Conservation (phyloP, 2,329 filamentous ascomycete genomes). For the Hymenoscyphus fraxineus region DNA sequence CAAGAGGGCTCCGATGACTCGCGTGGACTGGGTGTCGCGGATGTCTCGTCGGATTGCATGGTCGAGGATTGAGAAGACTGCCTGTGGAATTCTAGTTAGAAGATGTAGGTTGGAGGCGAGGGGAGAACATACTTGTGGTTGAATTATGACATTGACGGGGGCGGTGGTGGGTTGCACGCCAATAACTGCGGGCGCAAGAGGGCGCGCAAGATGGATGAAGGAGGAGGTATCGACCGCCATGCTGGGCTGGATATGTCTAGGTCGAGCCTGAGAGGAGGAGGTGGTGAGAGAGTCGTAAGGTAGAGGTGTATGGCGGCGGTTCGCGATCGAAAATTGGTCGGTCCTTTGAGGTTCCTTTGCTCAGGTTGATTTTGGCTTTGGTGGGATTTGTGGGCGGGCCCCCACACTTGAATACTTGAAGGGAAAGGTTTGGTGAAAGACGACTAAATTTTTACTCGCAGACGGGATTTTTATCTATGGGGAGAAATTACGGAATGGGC, state of each 20-base stretch:
- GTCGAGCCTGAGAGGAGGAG: constrained; percentile 16
- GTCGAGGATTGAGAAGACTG: constrained; percentile 77
- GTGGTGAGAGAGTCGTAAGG: constrained; percentile 9
- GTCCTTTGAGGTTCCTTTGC: constrained; percentile 5
- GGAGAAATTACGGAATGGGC: constrained; percentile 85
- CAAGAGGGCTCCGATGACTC: constrained; percentile 94
- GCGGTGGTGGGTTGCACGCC: constrained; percentile 81
- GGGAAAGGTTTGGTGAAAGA: neutral
- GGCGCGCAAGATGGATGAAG: constrained; percentile 92
- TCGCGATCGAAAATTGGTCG: constrained; percentile 16
- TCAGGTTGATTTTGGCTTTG: constrained; percentile 11
- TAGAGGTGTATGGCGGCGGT: constrained; percentile 4
- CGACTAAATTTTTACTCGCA: neutral
- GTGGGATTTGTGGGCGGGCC: constrained; percentile 15
- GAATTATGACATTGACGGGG: constrained; percentile 89
- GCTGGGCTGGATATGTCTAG: constrained; percentile 44
- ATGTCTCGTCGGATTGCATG: constrained; percentile 77
- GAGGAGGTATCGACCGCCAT: constrained; percentile 77
- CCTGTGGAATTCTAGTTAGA: constrained; percentile 41
- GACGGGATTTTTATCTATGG: neutral
- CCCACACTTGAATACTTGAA: neutral
- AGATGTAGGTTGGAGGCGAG: neutral
- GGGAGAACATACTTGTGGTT: constrained; percentile 72
- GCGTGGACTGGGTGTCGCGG: constrained; percentile 73
- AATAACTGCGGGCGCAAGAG: constrained; percentile 76